These are phyloP conservation scores for Euryodendron excelsum DNA, from an alignment of 148 eudicot genomes.

Conservation along the genomic window DNA sequence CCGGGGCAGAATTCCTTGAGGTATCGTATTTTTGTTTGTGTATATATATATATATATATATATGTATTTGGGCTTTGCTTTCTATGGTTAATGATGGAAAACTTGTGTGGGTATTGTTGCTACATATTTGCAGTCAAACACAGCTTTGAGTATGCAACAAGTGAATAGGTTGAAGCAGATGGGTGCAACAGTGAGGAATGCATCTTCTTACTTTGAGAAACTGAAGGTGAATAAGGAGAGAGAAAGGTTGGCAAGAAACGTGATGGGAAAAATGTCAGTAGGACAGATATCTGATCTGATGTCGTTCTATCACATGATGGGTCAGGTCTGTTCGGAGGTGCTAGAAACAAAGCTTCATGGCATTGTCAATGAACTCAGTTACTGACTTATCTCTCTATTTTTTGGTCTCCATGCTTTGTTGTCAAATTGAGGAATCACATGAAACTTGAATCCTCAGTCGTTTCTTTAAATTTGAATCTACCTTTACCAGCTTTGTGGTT, in stretches of 20 bases:
- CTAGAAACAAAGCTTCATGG: conserved; percentile 55
- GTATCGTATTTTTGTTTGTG: no score
- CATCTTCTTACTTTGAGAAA: conserved; percentile 42
- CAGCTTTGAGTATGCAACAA: conserved; percentile 54
- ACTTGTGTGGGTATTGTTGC: background rate
- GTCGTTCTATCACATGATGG: conserved; percentile 73
- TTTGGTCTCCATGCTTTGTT: background rate
- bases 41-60: no score
- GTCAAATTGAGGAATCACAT: conserved; percentile 13
- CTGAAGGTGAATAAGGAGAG: conserved; percentile 50
- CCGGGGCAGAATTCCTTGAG: conserved; percentile 68
- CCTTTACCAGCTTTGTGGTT: no score
- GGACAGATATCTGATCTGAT: conserved; percentile 58
- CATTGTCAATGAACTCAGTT: conserved; percentile 27
- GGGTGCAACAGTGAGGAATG: conserved; percentile 79
- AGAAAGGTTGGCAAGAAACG: conserved; percentile 48
- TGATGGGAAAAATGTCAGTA: conserved; percentile 61
- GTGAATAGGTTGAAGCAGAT: conserved; percentile 57
- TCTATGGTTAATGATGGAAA: background rate
- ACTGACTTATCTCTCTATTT: conserved; percentile 4
- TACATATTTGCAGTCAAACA: conserved; percentile 46
- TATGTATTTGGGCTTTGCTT: no score
- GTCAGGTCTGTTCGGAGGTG: conserved; percentile 52
- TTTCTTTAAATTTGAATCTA: background rate
- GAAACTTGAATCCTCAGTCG: conserved; percentile 6